These are phyloP conservation scores for Spizellomyces sp. DNA, from an alignment of 192 early-diverging fungal genomes.

Conservation along the genomic window DNA sequence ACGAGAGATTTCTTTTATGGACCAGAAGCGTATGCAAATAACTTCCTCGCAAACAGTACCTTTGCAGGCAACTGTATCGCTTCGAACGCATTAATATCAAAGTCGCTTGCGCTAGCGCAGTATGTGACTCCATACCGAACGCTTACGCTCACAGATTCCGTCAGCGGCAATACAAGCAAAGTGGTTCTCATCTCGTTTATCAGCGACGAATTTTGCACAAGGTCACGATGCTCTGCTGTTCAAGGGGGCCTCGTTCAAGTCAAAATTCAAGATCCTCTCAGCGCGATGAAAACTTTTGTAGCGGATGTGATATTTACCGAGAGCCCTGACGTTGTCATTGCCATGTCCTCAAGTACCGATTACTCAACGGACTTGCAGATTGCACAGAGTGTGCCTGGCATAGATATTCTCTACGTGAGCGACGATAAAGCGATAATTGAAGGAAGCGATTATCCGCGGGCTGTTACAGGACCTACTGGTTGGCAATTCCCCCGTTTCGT, in stretches of 20 bases:
- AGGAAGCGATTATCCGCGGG: neutral
- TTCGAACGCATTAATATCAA: slow-evolving; percentile 17
- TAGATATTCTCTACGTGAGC: slow-evolving; percentile 13
- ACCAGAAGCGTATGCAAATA: slow-evolving; percentile 11
- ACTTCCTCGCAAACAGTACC: slow-evolving; percentile 14
- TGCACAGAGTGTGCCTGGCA: slow-evolving; percentile 19
- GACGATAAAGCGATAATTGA: slow-evolving; percentile 4
- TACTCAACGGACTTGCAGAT: neutral
- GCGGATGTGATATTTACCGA: slow-evolving; percentile 11
- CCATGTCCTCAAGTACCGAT: neutral
- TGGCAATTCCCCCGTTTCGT: neutral
- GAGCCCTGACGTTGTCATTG: slow-evolving; percentile 22
- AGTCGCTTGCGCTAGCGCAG: neutral
- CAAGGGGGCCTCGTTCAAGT: neutral
- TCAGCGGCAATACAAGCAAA: neutral
- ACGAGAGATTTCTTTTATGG: slow-evolving; percentile 19
- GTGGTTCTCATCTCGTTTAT: slow-evolving; percentile 18
- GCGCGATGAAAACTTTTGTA: neutral
- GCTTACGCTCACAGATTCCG: neutral
- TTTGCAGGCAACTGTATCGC: neutral
- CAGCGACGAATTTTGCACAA: slow-evolving; percentile 2
- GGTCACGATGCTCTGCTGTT: slow-evolving; percentile 5
- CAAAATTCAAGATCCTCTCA: neutral
- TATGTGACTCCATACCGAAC: slow-evolving; percentile 2
- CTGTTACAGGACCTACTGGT: slow-evolving; percentile 4